Percentiles rank a stretch among this genome's conserved stretches.
Conservation (phyloP, 2,329 filamentous ascomycete genomes). For the Ilyonectria robusta region DNA sequence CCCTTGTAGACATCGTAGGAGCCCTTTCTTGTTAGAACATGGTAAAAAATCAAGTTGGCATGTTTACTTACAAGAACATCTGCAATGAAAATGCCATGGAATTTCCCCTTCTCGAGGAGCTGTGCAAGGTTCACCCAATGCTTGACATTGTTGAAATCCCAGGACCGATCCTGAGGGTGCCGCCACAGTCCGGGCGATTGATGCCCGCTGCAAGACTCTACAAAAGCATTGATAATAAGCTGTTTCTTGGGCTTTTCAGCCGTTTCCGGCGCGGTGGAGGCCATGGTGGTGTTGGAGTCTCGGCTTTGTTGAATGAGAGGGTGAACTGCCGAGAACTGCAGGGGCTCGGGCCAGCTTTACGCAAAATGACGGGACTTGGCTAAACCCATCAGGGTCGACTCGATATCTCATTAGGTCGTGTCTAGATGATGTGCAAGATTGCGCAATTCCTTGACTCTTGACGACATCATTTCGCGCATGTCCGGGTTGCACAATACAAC, state of each 20-base stretch:
- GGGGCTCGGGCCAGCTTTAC: conserved; percentile 15
- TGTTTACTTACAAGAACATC: conserved; percentile 61
- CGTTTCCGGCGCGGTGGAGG: conserved; percentile 4
- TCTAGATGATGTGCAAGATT: not conserved
- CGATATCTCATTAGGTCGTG: not conserved
- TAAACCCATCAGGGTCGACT: conserved; percentile 1
- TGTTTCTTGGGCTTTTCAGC: conserved; percentile 52
- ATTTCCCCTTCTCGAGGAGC: conserved; percentile 62
- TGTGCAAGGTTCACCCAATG: conserved; percentile 71
- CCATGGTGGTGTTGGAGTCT: conserved; percentile 7
- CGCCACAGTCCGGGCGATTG: conserved; percentile 66
- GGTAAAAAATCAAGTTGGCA: not conserved
- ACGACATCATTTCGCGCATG: conserved; percentile 11
- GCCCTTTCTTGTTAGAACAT: conserved; percentile 51
- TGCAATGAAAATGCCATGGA: conserved; percentile 77
- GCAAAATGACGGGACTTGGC: not conserved
- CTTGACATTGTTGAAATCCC: conserved; percentile 71
- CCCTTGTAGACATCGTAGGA: conserved; percentile 80
- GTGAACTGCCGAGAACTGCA: conserved; percentile 1
- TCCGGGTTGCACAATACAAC: not conserved
- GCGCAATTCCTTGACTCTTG: conserved; percentile 18
- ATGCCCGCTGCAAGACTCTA: conserved; percentile 59
- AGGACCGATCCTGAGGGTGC: conserved; percentile 74
- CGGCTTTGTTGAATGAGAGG: conserved; percentile 1
- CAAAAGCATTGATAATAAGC: conserved; percentile 60